Base-by-base conservation (phyloP, 208 protist species). In the Blechomonas ayalai region DNA sequence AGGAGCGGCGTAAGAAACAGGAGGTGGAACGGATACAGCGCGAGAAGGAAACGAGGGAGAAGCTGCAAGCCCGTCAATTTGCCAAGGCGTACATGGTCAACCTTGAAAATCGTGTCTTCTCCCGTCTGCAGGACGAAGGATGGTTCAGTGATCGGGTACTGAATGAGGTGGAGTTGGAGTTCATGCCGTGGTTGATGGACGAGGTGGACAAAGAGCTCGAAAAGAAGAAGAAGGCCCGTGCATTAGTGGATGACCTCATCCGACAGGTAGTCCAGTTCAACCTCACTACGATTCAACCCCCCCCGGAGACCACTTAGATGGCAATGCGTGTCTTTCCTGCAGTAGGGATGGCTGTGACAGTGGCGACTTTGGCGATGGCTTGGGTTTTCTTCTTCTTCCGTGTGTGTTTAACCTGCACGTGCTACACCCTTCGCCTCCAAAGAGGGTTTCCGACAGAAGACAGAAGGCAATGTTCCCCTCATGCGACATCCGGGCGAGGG, bases 91-190 rank as follows among this genome's bases (percentile, higher is more conserved):
- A 94, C 65, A 73, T 98, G 52, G 42, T 67, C 24, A 94, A 97
- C 65, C 67, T 98, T 38, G 80, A 96, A 32, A 75, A 87, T 42
- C 67, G 73, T 27, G 93, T 98, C 15, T 96, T 97, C 59, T 79
- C 79, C 4, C 70, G 73, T 9, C 67, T 98, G 38, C 63, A 87
- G 58, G 82, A 97, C 40, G 76, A 91, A 42, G 96, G 96, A 40
- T 98, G 94, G 90, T 98, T 98, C 49, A 91, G 90, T 38, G 92
- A 98, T 48, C 73, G 80, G 23, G 79, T 96, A 16, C 56, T 97
- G 35, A 82, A 87, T 43, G 92, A 97, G 60, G 92, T 97, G 45
- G 92, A 97, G 68, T 73, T 92, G 8, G 69, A 88, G 36, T 97
- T 98, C 63, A 83, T 97, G 47, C 95, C 96, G 24, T 98, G 91